A percentile compares a stretch with the other conserved stretches of the same genome.
Conservation (phyloP, 257 asterid species). For the Solanum corneliomulleri region DNA sequence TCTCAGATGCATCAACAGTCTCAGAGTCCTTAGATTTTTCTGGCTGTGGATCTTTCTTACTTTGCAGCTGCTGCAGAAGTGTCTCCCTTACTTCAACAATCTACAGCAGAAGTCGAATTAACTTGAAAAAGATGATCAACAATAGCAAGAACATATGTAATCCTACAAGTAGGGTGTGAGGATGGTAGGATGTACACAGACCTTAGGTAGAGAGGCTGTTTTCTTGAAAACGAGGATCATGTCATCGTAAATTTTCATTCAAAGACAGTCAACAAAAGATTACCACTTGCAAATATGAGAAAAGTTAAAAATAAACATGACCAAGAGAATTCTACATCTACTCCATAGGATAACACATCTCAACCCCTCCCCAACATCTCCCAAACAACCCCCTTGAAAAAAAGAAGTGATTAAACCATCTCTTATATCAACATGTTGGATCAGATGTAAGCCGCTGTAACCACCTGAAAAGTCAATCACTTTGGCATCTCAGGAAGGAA, state of each 20-base stretch:
- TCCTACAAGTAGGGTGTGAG: background rate
- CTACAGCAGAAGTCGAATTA: constrained; percentile 21
- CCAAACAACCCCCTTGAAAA: background rate
- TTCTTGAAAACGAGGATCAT: background rate
- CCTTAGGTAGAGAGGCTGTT: background rate
- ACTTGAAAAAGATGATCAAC: background rate
- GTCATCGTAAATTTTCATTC: background rate
- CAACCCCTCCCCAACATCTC: no score
- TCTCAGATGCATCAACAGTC: constrained; percentile 7
- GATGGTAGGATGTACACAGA: background rate
- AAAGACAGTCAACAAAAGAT: background rate
- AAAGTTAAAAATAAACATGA: background rate
- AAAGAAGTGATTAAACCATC: background rate
- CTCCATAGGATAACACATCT: background rate
- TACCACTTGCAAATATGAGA: background rate
- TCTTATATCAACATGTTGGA: background rate
- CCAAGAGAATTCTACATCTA: background rate
- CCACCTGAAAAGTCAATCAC: background rate
- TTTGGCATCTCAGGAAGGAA: background rate
- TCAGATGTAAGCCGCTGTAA: background rate
- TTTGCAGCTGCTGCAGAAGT: constrained; percentile 42
- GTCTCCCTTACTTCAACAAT: constrained; percentile 51
- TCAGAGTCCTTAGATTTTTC: constrained; percentile 22
- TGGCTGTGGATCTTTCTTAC: constrained; percentile 18
- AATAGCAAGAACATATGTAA: background rate